Base-by-base conservation (phyloP, 805 yeast species). In the Saturnispora ahearnii region DNA sequence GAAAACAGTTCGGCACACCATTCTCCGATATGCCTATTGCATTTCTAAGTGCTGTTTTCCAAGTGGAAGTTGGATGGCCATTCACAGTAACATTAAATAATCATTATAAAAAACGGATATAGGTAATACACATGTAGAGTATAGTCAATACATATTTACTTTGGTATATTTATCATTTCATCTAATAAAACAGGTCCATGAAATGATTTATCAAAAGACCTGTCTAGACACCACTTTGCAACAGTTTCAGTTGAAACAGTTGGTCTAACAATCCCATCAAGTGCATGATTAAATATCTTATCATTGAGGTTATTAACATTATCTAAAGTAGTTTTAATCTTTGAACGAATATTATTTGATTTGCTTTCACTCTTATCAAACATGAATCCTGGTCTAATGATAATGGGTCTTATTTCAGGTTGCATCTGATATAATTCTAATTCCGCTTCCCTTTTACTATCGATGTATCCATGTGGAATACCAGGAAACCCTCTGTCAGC, bases 341-440 rank as follows among this genome's bases (percentile, higher is more conserved):
- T 87, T 65, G 26, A 65, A 57, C 12, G 36, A 15, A 15, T 47
- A 13, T 43, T 32, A 18, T 45, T 34, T 6, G 40, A 18, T 44
- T 67, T 68, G 31, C 60, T 57, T 13, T 51, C 56, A 6, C 59
- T 54, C 34, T 72, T 78, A 60, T 87, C 95, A 59, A 69, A 84
- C 89, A 89, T 81, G 57, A 88, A 79, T 0, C 95, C 95, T 0
- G 96, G 96, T 53, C 96, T 73, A 65, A 86, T 54, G 13, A 84
- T 62, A 2, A 89, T 78, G 0, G 84, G 69, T 50, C 91, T 73
- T 24, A 86, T 61, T n/a, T 70, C 67, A 21, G 76, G 67, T 28
- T 71, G 62, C 49, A 63, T 47, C 45, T 61, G 59, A 29, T 59
- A 59, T 21, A 79, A 63, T 55, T 78, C 82, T 24, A 64, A 63